Base-by-base conservation (phyloP, 2,329 filamentous ascomycete genomes). In the Phialophora verrucosa region DNA sequence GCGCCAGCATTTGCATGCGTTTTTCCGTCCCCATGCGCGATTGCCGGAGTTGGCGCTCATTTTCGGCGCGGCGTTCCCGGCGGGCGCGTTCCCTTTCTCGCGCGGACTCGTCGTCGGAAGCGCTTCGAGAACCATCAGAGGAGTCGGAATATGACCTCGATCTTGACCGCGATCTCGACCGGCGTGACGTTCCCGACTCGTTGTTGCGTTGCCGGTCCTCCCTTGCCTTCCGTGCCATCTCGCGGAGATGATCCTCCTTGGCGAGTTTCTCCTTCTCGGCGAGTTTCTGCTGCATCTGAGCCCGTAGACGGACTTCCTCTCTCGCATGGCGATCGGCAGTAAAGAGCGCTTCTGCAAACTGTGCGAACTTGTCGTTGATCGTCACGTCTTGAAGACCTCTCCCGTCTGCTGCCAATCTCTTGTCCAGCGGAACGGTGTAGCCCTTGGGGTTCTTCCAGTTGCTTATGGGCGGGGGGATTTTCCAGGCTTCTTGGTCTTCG, bases 381-480 rank as follows among this genome's bases (percentile, higher is more conserved):
- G 92, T 90, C 50, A 97, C 88, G 76, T 99, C 95, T 78, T 97
- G 93, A 69, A 99, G 77, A 0, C 92, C 92, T 74, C 95, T 87
- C 12, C 95, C 95, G 77, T 98, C 94, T 8, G 95, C 94, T 20
- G 95, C 95, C 72, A 99, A 81, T 76, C 95, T 90, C 83, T 99
- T 99, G 78, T 99, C 95, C 59, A 99, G 79, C 0, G 95, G 92
- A 0, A 99, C 92, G 0, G 95, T 99, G 76, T 97, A 99, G 74
- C 95, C 95, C 82, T 98, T 98, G 0, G 94, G 92, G 78, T 99
- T 99, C 86, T 99, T 99, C 95, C 95, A 99, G 78, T 98, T 98
- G 23, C 92, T 96, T 1, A 99, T 90, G 0, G 94, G 91, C 2
- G 94, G 93, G 0, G 89, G 89, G 35, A 92, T 97, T 75, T 90